Percentiles rank a stretch among this genome's conserved stretches.
Conservation (phyloP, 2,329 filamentous ascomycete genomes). For the Macrophomina pseudophaseolina region DNA sequence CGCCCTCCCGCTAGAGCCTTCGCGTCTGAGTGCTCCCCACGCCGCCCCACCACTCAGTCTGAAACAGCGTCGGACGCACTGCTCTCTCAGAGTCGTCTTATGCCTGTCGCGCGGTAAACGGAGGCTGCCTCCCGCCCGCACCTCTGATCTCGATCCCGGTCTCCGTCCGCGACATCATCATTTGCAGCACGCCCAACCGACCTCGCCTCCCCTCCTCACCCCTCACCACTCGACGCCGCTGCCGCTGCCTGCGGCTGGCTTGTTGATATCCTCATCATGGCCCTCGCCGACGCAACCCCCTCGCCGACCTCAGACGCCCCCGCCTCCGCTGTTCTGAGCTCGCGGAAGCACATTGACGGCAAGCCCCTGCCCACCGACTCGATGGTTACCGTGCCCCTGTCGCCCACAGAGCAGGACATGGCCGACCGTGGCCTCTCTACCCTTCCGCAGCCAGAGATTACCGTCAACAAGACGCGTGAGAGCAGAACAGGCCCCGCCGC, state of each 20-base stretch:
- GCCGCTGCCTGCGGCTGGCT: conserved; percentile 9
- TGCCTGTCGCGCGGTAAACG: conserved; percentile 21
- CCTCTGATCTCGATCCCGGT: conserved; percentile 5
- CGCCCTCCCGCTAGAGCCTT: background rate
- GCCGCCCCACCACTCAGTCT: conserved; percentile 16
- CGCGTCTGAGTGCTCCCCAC: background rate
- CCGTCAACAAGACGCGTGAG: conserved; percentile 36
- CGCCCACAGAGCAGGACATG: conserved; percentile 56
- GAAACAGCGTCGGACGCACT: conserved; percentile 21
- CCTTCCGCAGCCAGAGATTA: conserved; percentile 35
- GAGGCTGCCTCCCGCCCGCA: conserved; percentile 23
- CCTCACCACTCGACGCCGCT: conserved; percentile 11
- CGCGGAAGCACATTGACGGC: conserved; percentile 33
- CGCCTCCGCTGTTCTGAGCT: background rate
- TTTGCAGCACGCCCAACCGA: background rate
- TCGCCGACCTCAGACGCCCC: conserved; percentile 12
- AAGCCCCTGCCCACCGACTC: conserved; percentile 60
- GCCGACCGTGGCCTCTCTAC: conserved; percentile 29
- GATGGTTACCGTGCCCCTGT: conserved; percentile 78
- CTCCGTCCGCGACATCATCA: conserved; percentile 21
- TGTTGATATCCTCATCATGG: conserved; percentile 15
- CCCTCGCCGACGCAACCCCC: conserved; percentile 17
- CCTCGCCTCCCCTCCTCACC: conserved; percentile 6
- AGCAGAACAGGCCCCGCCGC: conserved; percentile 10
- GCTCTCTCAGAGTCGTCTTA: conserved; percentile 17